Evolutionary conservation across 1,284 basidiomycete genomes (phyloP), one percentile per base, ranked within the genome.

Genomic region (Meira miltonrushii): DNA sequence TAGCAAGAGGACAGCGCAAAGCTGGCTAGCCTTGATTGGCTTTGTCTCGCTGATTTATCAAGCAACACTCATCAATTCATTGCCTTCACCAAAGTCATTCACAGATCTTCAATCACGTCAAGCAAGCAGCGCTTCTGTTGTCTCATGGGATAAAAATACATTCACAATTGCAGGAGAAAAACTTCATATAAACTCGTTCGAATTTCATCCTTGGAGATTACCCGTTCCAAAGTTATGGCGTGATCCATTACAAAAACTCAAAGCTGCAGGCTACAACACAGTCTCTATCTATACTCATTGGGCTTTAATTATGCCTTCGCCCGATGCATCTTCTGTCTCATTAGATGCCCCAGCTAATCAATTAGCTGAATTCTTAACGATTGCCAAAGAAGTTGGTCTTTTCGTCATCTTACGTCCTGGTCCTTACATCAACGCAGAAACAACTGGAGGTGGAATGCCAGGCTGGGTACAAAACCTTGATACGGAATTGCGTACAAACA

Each of bases 141-240:
- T 33, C 3, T 33, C 28, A 33, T 33, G 28, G 28, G 28, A 33
- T 33, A 33, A 33, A 8, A 8, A 33, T 33, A 33, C 28, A 33
- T 33, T 33, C 28, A 33, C 28, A 4, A 33, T 33, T 8, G 28
- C 28, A 33, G 28, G 28, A 33, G 28, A 33, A 33, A 33, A 33
- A 8, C 4, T 33, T 33, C 8, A 8, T 3, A 3, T 33, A 33
- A 33, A 33, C 28, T 43, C 19, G 3, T 43, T 38, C 33, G 89
- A 91, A 76, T 89, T 91, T 73, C 89, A 91, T 70, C 85, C 89
- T 0, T 92, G 87, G 80, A 84, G 89, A 19, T 80, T 90, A 1
- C 89, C 89, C 1, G 86, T 89, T 0, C 87, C 87, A 0, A 84
- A 84, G 3, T 77, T 91, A 57, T 92, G 89, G 89, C 82, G 85